Percentiles rank a stretch among this genome's conserved stretches.
These are phyloP conservation scores for Sporisorium iseilematis-ciliati DNA, from an alignment of 1,284 basidiomycete species.

Conservation along the genomic window DNA sequence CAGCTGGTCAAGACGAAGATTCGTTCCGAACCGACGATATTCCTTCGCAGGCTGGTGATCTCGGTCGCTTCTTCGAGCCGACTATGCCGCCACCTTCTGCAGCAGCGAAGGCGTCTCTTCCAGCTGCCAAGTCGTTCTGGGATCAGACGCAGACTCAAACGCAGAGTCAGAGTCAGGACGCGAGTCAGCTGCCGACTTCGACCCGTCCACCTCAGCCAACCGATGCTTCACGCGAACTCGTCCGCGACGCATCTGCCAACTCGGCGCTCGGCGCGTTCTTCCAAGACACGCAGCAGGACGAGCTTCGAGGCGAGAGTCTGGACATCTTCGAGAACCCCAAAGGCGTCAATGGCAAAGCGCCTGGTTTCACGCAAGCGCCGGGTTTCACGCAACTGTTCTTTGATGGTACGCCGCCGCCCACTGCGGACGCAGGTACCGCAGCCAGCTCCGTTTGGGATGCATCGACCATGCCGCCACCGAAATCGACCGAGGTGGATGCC, in stretches of 20 bases:
- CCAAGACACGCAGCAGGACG: conserved; percentile 57
- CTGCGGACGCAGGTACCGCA: background rate
- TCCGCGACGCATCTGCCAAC: conserved; percentile 39
- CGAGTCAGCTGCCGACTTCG: conserved; percentile 18
- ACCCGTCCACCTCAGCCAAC: conserved; percentile 16
- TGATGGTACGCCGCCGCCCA: conserved; percentile 41
- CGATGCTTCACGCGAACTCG: conserved; percentile 7
- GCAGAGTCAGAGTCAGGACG: conserved; percentile 29
- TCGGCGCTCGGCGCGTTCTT: conserved; percentile 66
- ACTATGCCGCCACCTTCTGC: conserved; percentile 37
- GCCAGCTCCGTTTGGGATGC: conserved; percentile 29
- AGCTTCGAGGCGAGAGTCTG: conserved; percentile 54
- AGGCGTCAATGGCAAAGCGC: conserved; percentile 36
- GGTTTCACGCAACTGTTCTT: conserved; percentile 60
- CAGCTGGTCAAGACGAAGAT: conserved; percentile 28
- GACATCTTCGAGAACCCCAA: conserved; percentile 59
- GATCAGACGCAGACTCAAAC: conserved; percentile 31
- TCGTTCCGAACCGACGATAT: conserved; percentile 53
- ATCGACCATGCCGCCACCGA: conserved; percentile 59
- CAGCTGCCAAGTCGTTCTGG: conserved; percentile 31
- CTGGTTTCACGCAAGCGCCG: conserved; percentile 55
- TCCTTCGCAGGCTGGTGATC: conserved; percentile 46
- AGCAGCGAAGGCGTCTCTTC: background rate
- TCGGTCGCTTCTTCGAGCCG: conserved; percentile 56
- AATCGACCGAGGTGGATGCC: conserved; percentile 53